Conservation (phyloP, 371 early-diverging fungal species). For the Syncephalastrum monosporum region DNA sequence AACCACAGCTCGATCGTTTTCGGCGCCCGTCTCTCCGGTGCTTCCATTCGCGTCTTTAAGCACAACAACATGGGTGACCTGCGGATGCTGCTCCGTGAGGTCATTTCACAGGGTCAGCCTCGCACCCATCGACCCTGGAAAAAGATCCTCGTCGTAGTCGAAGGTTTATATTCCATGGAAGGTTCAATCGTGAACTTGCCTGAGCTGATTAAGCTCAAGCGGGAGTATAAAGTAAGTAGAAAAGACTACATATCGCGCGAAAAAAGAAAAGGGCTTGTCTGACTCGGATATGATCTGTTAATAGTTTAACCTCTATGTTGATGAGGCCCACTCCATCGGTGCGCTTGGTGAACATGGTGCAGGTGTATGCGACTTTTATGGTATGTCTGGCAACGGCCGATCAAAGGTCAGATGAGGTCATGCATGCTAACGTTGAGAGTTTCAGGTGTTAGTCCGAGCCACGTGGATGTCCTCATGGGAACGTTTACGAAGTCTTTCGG, state of each 20-base stretch:
- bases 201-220: conserved; percentile 89
- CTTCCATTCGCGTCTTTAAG: conserved; percentile 93
- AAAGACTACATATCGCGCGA: not conserved
- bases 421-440: conserved; percentile 17
- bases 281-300: no score
- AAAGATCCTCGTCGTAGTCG: conserved; percentile 97
- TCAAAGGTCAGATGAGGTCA: not conserved
- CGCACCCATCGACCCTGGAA: conserved; percentile 99
- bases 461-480: conserved; percentile 99
- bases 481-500: conserved; percentile 99
- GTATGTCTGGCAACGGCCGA: conserved; percentile 8
- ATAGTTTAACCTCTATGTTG: conserved; percentile 96
- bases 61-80: conserved; percentile 91
- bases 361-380: conserved; percentile 97
- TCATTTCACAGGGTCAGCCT: conserved; percentile 98
- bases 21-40: conserved; percentile 96
- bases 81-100: conserved; percentile 84
- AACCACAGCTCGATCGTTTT: conserved; percentile 98
- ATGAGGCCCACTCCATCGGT: conserved; percentile 99
- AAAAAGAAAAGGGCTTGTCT: not conserved
- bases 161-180: conserved; percentile 99
- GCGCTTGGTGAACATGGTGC: conserved; percentile 94
- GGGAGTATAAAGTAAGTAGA: conserved; percentile 83
- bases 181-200: conserved; percentile 93
- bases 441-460: conserved; percentile 71